Evolutionary conservation across 1,284 basidiomycete genomes (phyloP).

Genomic region (Trichosporon asahii): DNA sequence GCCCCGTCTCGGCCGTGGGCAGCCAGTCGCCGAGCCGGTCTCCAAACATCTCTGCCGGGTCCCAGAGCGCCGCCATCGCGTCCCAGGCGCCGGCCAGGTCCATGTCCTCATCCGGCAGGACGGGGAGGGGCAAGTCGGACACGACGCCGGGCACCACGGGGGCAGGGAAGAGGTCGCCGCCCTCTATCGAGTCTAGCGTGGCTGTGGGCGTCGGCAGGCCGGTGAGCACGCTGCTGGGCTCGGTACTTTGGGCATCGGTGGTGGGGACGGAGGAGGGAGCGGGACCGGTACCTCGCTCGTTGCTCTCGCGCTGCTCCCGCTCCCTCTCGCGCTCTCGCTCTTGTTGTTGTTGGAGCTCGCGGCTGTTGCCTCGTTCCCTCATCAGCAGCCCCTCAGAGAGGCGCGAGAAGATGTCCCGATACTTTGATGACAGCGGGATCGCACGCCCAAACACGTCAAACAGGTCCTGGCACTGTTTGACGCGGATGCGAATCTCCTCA

Average conservation of each 20-base stretch:
- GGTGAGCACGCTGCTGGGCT: background rate
- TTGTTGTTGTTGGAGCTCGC: background rate
- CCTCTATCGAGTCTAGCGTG: background rate
- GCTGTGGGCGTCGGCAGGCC: background rate
- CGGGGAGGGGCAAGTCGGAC: background rate
- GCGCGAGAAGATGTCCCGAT: constrained; percentile 29
- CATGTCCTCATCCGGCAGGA: constrained; percentile 8
- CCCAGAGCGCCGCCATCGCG: constrained; percentile 38
- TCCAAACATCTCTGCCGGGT: constrained; percentile 32
- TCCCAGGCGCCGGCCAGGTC: constrained; percentile 30
- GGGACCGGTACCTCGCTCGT: background rate
- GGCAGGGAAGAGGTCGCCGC: background rate
- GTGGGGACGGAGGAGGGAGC: too few species aligned
- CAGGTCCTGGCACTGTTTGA: constrained; percentile 32
- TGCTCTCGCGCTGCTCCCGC: background rate
- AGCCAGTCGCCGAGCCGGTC: constrained; percentile 20
- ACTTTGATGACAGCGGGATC: constrained; percentile 29
- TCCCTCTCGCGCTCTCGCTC: background rate
- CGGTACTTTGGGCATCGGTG: background rate
- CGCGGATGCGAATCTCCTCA: constrained; percentile 27
- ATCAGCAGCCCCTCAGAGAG: constrained; percentile 27
- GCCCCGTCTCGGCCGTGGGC: background rate
- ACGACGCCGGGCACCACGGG: background rate
- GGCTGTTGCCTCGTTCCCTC: background rate
- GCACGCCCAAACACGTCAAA: constrained; percentile 33